Conservation (phyloP, 2,329 filamentous ascomycete species). For the Amphichorda felina region DNA sequence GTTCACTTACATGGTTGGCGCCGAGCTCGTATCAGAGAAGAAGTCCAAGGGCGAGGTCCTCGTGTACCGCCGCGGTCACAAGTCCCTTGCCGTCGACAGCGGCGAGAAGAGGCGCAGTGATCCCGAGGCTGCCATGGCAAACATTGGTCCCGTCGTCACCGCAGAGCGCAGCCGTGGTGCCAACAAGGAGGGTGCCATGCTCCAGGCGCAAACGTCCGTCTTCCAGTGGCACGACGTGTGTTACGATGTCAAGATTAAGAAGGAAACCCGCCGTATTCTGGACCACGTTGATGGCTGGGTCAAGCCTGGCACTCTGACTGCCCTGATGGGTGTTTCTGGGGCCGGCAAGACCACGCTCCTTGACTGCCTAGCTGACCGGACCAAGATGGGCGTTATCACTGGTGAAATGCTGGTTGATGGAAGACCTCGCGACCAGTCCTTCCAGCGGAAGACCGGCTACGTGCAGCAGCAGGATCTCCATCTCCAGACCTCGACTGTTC, state of each 20-base stretch:
- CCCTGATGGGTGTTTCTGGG: slow-evolving; percentile 54
- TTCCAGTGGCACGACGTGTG: slow-evolving; percentile 76
- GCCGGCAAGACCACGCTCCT: slow-evolving; percentile 7
- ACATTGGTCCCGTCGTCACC: slow-evolving; percentile 31
- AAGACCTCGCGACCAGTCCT: slow-evolving; percentile 4
- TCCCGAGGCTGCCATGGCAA: slow-evolving; percentile 35
- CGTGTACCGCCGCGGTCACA: slow-evolving; percentile 60
- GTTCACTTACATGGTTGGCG: slow-evolving; percentile 47
- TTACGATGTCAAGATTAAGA: slow-evolving; percentile 63
- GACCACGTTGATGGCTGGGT: slow-evolving; percentile 83
- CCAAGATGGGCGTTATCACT: slow-evolving; percentile 6
- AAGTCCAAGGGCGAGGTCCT: slow-evolving; percentile 70
- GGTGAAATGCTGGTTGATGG: slow-evolving; percentile 8
- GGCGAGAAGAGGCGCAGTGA: slow-evolving; percentile 54
- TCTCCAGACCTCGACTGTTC: slow-evolving; percentile 15
- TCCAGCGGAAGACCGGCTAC: slow-evolving; percentile 8
- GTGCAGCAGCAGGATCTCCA: slow-evolving; percentile 8
- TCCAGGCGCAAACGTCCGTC: slow-evolving; percentile 37
- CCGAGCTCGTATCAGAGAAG: slow-evolving; percentile 52
- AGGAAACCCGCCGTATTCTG: slow-evolving; percentile 57
- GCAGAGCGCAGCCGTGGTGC: slow-evolving; percentile 4
- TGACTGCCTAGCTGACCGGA: slow-evolving; percentile 6
- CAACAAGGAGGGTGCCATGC: slow-evolving; percentile 4
- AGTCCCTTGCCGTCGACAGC: slow-evolving; percentile 42
- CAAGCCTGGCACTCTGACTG: slow-evolving; percentile 76